Evolutionary conservation across 192 early-diverging fungal genomes (phyloP), one percentile per base, ranked within the genome.

Genomic region (Cladochytrium replicatum): DNA sequence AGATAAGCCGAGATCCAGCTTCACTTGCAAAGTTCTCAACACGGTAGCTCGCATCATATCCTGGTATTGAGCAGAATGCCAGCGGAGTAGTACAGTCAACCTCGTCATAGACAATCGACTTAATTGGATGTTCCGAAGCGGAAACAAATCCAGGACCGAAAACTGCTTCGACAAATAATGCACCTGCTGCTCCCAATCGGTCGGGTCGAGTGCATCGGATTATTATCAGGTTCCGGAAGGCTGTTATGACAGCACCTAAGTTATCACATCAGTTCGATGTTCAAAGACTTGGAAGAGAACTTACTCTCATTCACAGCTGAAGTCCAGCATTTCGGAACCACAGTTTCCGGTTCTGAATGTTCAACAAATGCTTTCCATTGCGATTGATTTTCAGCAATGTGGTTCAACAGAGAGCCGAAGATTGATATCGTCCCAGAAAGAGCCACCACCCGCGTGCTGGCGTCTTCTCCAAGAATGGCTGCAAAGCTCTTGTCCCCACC

Each of bases 31-130:
- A 67, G 32, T 88, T 74, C 48, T 99, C 97, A 2, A 98, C 87
- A 48, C 88, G 82, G 41, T 90, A 84, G 45, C 91, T 91, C 11
- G 93, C 93, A 66, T 99, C 97, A 67, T 93, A 86, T 31, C 97
- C 97, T 28, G 87, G 85, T 8, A 85, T 80, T 11, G 90, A 87
- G 64, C 89, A 95, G 37, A 98, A 81, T 3, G 88, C 89, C 27
- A 99, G 71, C 2, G 93, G 93, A 22, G 83, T 90, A n/a, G 67
- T 50, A 1, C 78, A 59, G 26, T 64, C 67, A 32, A 77, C 72
- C 62, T 97, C 96, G 19, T 83, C 69, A 0, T 69, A 41, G 0
- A 89, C 85, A 11, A 93, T 59, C 17, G 69, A 54, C 3, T 74
- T 57, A 38, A 97, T 59, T 31, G 87, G 80, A 32, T 91, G 67